These are phyloP conservation scores for Xylaria grammica DNA, from an alignment of 495 filamentous ascomycete species.

Conservation along the genomic window DNA sequence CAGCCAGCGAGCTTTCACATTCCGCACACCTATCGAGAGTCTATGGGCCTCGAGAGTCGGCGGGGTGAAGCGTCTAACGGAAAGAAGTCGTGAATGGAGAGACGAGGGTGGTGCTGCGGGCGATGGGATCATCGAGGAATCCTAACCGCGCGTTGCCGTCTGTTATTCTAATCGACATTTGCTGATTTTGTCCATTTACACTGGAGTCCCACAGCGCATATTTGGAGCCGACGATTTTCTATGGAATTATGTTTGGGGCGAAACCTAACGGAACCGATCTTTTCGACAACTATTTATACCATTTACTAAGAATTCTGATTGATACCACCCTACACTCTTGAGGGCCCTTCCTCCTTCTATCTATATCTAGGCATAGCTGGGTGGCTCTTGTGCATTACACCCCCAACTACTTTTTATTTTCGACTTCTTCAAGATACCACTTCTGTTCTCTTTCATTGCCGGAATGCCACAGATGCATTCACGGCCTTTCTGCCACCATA, in stretches of 20 bases:
- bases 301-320: neutral
- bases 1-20: slow-evolving; percentile 92
- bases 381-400: slow-evolving; percentile 19
- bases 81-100: slow-evolving; percentile 82
- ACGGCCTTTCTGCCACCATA: neutral
- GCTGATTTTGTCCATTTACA: slow-evolving; percentile 16
- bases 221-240: slow-evolving; percentile 29
- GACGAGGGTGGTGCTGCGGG: slow-evolving; percentile 73
- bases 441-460: slow-evolving; percentile 7
- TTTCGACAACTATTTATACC: neutral
- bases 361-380: slow-evolving; percentile 17
- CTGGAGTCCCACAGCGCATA: slow-evolving; percentile 10
- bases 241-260: slow-evolving; percentile 33
- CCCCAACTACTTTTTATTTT: slow-evolving; percentile 1
- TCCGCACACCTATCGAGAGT: slow-evolving; percentile 82
- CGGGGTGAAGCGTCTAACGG: slow-evolving; percentile 77
- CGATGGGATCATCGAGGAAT: slow-evolving; percentile 80
- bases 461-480: slow-evolving; percentile 9
- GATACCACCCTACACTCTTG: neutral
- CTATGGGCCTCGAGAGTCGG: slow-evolving; percentile 82
- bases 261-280: slow-evolving; percentile 18
- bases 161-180: neutral
- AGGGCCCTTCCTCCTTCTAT: neutral
- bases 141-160: slow-evolving; percentile 36
- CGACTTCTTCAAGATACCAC: slow-evolving; percentile 23